A percentile compares a stretch with the other conserved stretches of the same genome.
Evolutionary conservation across 805 yeast genomes (phyloP).

Genomic region (Candida cerambycidarum): DNA sequence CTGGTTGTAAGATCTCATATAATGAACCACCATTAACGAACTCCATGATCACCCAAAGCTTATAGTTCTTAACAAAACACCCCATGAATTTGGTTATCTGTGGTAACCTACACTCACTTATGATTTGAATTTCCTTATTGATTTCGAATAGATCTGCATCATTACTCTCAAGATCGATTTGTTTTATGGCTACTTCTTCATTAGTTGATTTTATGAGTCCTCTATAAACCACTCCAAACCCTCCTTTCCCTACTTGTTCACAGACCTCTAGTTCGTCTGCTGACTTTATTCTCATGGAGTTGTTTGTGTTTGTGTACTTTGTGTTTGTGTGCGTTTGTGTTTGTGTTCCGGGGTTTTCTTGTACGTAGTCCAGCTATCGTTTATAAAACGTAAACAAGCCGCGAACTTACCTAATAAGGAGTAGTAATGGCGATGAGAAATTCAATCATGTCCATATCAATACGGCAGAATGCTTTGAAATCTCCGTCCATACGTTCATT

Average conservation of each 20-base stretch:
- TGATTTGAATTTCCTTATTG: slow-evolving; percentile 66
- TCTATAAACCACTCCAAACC: slow-evolving; percentile 73
- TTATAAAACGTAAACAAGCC: slow-evolving; percentile 2
- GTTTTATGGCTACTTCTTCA: slow-evolving; percentile 57
- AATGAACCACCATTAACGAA: slow-evolving; percentile 77
- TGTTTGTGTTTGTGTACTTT: neutral
- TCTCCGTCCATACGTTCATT: too few relatives aligned
- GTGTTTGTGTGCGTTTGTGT: too few relatives aligned
- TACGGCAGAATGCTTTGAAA: too few relatives aligned
- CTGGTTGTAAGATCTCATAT: slow-evolving; percentile 58
- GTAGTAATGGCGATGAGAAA: slow-evolving; percentile 4
- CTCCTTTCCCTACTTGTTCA: slow-evolving; percentile 71
- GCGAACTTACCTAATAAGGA: slow-evolving; percentile 1
- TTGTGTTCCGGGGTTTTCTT: too few relatives aligned
- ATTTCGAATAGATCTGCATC: slow-evolving; percentile 64
- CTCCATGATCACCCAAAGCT: slow-evolving; percentile 82
- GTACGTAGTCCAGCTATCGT: neutral
- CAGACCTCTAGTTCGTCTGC: slow-evolving; percentile 43
- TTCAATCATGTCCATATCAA: too few relatives aligned
- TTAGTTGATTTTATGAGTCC: slow-evolving; percentile 50
- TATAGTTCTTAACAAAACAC: slow-evolving; percentile 65
- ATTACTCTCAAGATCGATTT: slow-evolving; percentile 72
- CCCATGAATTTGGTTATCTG: slow-evolving; percentile 71
- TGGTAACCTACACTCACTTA: slow-evolving; percentile 62
- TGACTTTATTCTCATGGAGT: slow-evolving; percentile 21